Evolutionary conservation across 1,284 basidiomycete species (phyloP).

Genomic region (Melampsora americana): DNA sequence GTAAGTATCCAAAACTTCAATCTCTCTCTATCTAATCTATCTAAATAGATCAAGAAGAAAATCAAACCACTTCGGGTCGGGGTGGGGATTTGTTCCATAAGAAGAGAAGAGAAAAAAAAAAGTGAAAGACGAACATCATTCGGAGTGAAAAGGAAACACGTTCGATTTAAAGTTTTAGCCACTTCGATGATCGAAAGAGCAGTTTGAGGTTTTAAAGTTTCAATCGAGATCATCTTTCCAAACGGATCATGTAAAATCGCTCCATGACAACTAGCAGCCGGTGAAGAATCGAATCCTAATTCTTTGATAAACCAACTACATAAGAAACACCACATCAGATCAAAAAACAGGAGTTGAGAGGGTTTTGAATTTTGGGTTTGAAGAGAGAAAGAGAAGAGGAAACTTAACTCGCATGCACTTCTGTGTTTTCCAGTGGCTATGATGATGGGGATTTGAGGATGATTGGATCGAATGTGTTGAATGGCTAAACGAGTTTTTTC

Average conservation of each 20-base stretch:
- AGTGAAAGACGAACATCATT: neutral
- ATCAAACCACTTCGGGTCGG: too few species aligned
- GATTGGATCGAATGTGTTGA: neutral
- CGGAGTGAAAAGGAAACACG: neutral
- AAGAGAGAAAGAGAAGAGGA: neutral
- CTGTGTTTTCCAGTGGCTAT: neutral
- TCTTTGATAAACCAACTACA: neutral
- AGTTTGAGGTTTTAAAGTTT: neutral
- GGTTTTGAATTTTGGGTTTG: too few species aligned
- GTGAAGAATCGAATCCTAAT: neutral
- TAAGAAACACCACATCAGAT: too few species aligned
- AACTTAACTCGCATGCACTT: constrained; percentile 6
- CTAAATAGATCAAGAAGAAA: too few species aligned
- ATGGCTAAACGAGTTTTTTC: neutral
- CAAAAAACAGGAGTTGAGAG: neutral
- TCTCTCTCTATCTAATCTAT: too few species aligned
- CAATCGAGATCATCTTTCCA: neutral
- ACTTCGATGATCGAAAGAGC: neutral
- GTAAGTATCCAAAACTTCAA: too few species aligned
- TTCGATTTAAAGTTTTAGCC: neutral
- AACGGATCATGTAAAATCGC: neutral
- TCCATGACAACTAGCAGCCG: neutral
- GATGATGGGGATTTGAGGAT: neutral
- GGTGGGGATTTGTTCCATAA: too few species aligned
- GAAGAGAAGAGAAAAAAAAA: neutral